Evolutionary conservation across 192 early-diverging fungal species (phyloP).

Genomic region (Diversispora eburnea): DNA sequence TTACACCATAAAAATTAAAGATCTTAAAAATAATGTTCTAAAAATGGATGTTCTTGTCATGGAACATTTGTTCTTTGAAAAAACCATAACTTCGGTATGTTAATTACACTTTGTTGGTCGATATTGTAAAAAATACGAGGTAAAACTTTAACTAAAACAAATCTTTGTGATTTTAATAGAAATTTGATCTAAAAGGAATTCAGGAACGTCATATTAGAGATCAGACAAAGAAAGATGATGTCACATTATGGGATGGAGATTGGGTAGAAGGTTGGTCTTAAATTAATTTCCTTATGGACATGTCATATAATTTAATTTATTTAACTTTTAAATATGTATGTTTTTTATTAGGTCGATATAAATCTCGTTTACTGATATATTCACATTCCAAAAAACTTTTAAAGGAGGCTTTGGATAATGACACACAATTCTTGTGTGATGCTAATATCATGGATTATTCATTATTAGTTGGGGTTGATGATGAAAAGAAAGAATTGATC

Average conservation of each 20-base stretch:
- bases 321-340: not conserved
- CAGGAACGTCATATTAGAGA: constrained; percentile 56
- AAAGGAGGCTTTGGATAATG: constrained; percentile 78
- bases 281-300: not conserved
- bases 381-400: constrained; percentile 84
- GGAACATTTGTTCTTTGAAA: constrained; percentile 88
- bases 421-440: constrained; percentile 86
- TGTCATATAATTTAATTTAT: not conserved
- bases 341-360: constrained; percentile 40
- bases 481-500: constrained; percentile 76
- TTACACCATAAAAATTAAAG: constrained; percentile 77
- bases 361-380: constrained; percentile 65
- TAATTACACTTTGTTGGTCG: constrained; percentile 48
- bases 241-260: constrained; percentile 66
- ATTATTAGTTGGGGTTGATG: constrained; percentile 90
- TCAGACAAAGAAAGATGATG: constrained; percentile 36
- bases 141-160: not conserved
- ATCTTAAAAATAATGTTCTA: constrained; percentile 43
- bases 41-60: constrained; percentile 90
- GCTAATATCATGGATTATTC: constrained; percentile 98
- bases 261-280: constrained; percentile 53
- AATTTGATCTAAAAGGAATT: constrained; percentile 77
- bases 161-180: constrained; percentile 37
- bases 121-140: not conserved
- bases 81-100: constrained; percentile 59